These are phyloP conservation scores for Orychophragmus violaceus DNA, from an alignment of 345 rosid species.

Conservation along the genomic window DNA sequence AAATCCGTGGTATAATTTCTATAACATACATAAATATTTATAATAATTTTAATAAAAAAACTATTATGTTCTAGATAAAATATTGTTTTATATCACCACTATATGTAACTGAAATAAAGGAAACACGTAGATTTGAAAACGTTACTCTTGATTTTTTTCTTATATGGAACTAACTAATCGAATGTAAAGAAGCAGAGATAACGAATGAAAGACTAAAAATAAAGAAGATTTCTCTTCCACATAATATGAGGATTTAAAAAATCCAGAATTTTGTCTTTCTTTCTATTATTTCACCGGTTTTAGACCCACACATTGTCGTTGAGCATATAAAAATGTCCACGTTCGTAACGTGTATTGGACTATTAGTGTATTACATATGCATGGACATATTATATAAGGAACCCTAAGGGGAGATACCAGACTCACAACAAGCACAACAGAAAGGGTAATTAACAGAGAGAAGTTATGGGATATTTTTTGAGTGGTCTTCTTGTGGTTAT, in stretches of 20 bases:
- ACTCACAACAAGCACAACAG: not conserved
- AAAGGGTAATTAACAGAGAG: not conserved
- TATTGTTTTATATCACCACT: not conserved
- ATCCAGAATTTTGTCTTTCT: not conserved
- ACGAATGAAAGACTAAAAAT: not conserved
- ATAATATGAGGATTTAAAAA: not conserved
- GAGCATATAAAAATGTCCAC: not conserved
- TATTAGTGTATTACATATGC: not conserved
- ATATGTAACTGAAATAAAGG: not conserved
- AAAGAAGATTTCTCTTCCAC: not conserved
- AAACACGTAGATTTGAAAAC: too few relatives aligned
- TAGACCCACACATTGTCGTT: not conserved
- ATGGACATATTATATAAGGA: conserved; percentile 5
- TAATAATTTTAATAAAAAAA: too few relatives aligned
- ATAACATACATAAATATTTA: too few relatives aligned
- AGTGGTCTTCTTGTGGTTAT: conserved; percentile 14
- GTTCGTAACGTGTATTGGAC: not conserved
- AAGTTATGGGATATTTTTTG: conserved; percentile 20
- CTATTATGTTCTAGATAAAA: too few relatives aligned
- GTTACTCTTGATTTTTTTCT: not conserved
- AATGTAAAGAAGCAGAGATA: too few relatives aligned
- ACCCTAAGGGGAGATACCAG: not conserved
- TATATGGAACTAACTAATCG: too few relatives aligned
- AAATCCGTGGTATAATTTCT: too few relatives aligned
- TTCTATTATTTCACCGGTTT: not conserved